Base-by-base conservation (phyloP, 306 rosid genomes). In the Vigna trinervia region DNA sequence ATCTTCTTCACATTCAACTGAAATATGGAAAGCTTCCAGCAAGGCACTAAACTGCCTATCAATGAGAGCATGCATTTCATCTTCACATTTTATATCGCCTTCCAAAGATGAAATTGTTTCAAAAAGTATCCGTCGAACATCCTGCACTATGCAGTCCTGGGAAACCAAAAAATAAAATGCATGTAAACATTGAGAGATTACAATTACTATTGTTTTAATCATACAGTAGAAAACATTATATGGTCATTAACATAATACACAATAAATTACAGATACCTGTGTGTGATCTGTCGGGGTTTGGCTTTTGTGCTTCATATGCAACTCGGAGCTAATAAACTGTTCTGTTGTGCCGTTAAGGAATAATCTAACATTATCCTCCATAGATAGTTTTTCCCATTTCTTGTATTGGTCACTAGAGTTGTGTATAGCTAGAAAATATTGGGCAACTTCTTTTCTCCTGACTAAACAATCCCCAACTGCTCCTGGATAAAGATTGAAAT, bases 211-310 rank as follows among this genome's bases (percentile, higher is more conserved):
- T 12, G 15, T 59, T 78, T 39, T 2, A 47, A 46, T 47, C 32
- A 74, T 38, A 54, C 52, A 26, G 22, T 53, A 15, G 41, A 45
- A 60, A 77, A 60, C 6, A 50, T 5, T 6, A 28, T 11, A 74
- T 22, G 17, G 39, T 69, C 32, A 46, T 62, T 23, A 13, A 62
- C 68, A 32, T 60, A 26, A 26, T 52, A 43, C 47, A 11, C 52
- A 65, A 17, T 8, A 34, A 38, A 52, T 48, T 34, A 59, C 57
- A 75, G 41, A 71, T 81, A 94, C 97, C 96, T 91, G 97, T 60
- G 97, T 91, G 79, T 91, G 94, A 86, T 94, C 97, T n/a, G 88
- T 69, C 50, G 73, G 80, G 73, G 81, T 78, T 76, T 88, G 83
- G 63, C 75, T 86, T 81, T 72, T 86, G 65, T 36, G 75, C 79